A percentile compares a stretch with the other conserved stretches of the same genome.
Conservation (phyloP, 2,329 filamentous ascomycete genomes). For the Epicoccum nigrum region DNA sequence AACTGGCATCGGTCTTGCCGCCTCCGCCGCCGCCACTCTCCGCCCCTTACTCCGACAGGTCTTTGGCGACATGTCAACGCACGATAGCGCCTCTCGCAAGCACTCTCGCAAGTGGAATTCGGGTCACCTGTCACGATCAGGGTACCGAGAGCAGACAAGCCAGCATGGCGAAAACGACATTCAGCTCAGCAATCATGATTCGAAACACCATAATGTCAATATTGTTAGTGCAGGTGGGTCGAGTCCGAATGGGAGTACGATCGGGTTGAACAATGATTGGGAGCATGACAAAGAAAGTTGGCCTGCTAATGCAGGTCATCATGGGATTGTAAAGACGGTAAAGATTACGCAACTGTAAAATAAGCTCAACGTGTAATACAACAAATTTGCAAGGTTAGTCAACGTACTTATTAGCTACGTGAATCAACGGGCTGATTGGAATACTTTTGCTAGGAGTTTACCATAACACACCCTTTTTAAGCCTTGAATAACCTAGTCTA, state of each 20-base stretch:
- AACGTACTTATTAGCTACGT: no score
- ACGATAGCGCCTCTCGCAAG: constrained; percentile 18
- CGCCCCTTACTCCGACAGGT: constrained; percentile 22
- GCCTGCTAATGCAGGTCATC: background rate
- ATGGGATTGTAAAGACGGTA: background rate
- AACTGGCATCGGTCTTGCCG: constrained; percentile 23
- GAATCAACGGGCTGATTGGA: no score
- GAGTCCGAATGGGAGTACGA: constrained; percentile 20
- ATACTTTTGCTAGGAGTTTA: no score
- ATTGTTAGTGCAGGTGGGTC: constrained; percentile 2
- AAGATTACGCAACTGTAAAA: background rate
- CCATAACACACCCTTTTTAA: no score
- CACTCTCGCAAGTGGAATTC: constrained; percentile 19
- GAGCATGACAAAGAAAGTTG: constrained; percentile 4
- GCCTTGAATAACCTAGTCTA: no score
- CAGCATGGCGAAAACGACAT: constrained; percentile 17
- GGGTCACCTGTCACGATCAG: constrained; percentile 17
- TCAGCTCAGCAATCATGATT: constrained; percentile 13
- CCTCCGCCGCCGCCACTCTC: constrained; percentile 22
- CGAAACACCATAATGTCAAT: constrained; percentile 12
- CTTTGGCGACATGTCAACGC: constrained; percentile 19
- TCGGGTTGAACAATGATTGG: constrained; percentile 18
- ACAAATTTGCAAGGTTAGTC: background rate
- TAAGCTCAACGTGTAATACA: background rate
- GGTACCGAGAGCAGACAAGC: constrained; percentile 19